phyloP scores from a whole-genome alignment of 192 early-diverging fungal species.

The Coemansia sp. region DNA sequence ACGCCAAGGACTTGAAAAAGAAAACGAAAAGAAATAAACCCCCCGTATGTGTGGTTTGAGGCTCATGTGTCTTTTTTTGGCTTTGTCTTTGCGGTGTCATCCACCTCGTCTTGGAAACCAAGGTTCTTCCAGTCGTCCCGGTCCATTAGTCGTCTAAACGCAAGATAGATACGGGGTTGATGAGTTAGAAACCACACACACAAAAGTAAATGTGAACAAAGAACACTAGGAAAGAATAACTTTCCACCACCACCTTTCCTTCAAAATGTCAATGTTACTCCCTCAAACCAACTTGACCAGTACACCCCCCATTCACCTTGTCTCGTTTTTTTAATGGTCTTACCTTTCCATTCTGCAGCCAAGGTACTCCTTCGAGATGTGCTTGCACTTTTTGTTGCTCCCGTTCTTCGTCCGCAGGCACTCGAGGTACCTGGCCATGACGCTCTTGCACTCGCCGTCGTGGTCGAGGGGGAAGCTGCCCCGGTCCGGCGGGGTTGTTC shows the following conservation, averaged over 20 bases:
- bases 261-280: background rate
- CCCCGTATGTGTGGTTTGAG: background rate
- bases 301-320: too few relatives aligned
- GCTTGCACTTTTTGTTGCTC: conserved; percentile 69
- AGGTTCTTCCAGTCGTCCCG: conserved; percentile 55
- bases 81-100: background rate
- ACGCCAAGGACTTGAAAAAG: too few relatives aligned
- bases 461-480: conserved; percentile 93
- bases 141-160: conserved; percentile 49
- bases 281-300: too few relatives aligned
- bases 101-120: conserved; percentile 46
- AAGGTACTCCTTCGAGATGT: conserved; percentile 77
- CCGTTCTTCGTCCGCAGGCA: conserved; percentile 76
- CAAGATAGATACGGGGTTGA: background rate
- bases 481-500: conserved; percentile 74
- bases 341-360: conserved; percentile 88
- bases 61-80: background rate
- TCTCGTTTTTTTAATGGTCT: background rate
- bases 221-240: background rate
- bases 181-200: background rate
- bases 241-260: background rate
- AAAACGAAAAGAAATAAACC: background rate
- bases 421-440: conserved; percentile 78
- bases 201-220: background rate
- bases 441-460: conserved; percentile 76